Conservation (phyloP, 257 asterid species). For the Solanum gracilifrons region DNA sequence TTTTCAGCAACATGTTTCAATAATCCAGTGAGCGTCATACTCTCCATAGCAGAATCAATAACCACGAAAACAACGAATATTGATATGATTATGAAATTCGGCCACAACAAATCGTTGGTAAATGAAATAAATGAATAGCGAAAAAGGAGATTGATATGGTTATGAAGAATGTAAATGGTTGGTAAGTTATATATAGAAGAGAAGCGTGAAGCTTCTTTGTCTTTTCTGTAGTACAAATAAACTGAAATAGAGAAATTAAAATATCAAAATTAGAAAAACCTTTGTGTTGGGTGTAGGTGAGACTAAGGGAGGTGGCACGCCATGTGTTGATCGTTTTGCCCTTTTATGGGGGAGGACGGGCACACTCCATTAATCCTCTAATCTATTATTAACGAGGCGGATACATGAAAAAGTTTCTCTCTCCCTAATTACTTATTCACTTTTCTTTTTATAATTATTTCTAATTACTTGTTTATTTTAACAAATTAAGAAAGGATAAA, state of each 20-base stretch:
- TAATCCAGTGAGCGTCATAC: constrained; percentile 55
- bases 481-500: fast-evolving
- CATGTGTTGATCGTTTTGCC: not conserved
- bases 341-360: not conserved
- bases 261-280: not conserved
- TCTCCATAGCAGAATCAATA: constrained; percentile 20
- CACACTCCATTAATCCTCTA: not conserved
- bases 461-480: too few relatives aligned
- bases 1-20: constrained; percentile 43
- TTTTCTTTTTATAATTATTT: fast-evolving
- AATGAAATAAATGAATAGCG: not conserved
- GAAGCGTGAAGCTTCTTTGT: not conserved
- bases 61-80: not conserved
- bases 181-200: not conserved
- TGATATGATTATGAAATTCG: too few relatives aligned
- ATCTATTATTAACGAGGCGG: not conserved
- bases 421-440: fast-evolving
- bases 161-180: not conserved
- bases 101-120: not conserved
- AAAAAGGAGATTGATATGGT: not conserved
- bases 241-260: not conserved
- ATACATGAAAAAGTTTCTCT: too few relatives aligned
- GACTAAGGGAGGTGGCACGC: not conserved
- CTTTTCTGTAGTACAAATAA: not conserved
- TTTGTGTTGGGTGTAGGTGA: not conserved